A percentile compares a stretch with the other conserved stretches of the same genome.
Conservation (phyloP, 164 flowering plant genomes). For the Stephania japonica region DNA sequence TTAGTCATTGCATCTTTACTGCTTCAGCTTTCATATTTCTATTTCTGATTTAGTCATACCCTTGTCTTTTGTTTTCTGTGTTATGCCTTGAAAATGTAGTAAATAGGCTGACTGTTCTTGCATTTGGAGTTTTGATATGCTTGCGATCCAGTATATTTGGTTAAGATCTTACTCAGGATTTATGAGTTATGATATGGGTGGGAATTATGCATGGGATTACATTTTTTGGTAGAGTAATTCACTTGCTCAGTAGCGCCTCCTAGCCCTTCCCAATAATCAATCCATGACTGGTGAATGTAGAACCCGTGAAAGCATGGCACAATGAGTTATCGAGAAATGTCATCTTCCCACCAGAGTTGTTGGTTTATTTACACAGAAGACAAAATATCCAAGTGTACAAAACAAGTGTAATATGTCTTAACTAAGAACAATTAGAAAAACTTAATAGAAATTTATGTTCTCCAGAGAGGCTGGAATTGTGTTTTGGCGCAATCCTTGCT, state of each 20-base stretch:
- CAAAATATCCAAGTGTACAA: background rate
- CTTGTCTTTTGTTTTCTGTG: background rate
- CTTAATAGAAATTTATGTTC: background rate
- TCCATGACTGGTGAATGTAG: background rate
- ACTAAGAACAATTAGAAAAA: background rate
- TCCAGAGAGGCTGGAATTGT: background rate
- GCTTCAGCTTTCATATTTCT: background rate
- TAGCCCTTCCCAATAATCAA: background rate
- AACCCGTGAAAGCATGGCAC: background rate
- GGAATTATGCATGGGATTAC: background rate
- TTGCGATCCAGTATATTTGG: background rate
- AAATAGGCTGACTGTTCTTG: background rate
- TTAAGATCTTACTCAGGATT: background rate
- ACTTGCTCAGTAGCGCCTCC: too few relatives aligned
- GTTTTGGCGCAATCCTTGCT: background rate
- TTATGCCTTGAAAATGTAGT: background rate
- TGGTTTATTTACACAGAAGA: background rate
- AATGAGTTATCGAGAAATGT: background rate
- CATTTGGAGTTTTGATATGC: background rate
- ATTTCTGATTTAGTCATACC: background rate
- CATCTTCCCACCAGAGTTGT: background rate
- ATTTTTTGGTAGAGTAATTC: background rate
- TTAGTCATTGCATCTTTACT: background rate
- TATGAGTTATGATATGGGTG: background rate
- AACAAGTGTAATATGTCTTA: background rate